Percentiles rank a stretch among this genome's conserved stretches.
These are phyloP conservation scores for Syncephalastrum sp. DNA, from an alignment of 371 early-diverging fungal genomes.

Conservation along the genomic window DNA sequence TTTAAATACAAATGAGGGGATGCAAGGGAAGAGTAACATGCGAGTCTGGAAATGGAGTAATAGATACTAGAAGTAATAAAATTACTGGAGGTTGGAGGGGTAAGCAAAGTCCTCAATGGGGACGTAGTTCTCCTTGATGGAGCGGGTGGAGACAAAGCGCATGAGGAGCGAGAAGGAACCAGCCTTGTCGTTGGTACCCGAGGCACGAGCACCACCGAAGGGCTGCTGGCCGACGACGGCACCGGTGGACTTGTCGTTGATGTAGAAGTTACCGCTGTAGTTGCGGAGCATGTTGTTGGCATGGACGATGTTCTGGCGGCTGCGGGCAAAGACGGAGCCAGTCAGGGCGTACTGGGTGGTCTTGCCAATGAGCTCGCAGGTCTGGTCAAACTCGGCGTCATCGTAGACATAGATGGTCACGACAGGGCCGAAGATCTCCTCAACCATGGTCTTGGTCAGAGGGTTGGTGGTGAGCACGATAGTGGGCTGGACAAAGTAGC, in stretches of 20 bases:
- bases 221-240: slow-evolving; percentile 98
- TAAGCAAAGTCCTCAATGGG: slow-evolving; percentile 77
- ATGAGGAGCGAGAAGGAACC: slow-evolving; percentile 64
- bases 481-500: slow-evolving; percentile 94
- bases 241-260: slow-evolving; percentile 98
- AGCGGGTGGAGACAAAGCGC: slow-evolving; percentile 92
- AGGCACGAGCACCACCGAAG: slow-evolving; percentile 93
- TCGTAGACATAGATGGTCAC: slow-evolving; percentile 92
- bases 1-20: too few species aligned
- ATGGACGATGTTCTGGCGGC: slow-evolving; percentile 74
- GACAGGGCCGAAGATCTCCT: slow-evolving; percentile 99
- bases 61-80: too few species aligned
- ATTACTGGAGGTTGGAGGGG: slow-evolving; percentile 71
- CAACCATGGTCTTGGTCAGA: slow-evolving; percentile 81
- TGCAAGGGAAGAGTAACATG: too few species aligned
- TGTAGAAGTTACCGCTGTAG: slow-evolving; percentile 97
- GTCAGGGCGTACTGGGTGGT: slow-evolving; percentile 92
- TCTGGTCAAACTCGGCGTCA: slow-evolving; percentile 74
- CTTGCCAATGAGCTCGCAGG: slow-evolving; percentile 73
- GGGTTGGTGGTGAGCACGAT: slow-evolving; percentile 87
- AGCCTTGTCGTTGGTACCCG: slow-evolving; percentile 99
- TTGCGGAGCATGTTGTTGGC: slow-evolving; percentile 81
- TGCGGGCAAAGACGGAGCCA: slow-evolving; percentile 86
- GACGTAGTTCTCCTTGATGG: slow-evolving; percentile 96
- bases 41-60: too few species aligned